These are phyloP conservation scores for Solanum habrochaites DNA, from an alignment of 257 asterid species.

Conservation along the genomic window DNA sequence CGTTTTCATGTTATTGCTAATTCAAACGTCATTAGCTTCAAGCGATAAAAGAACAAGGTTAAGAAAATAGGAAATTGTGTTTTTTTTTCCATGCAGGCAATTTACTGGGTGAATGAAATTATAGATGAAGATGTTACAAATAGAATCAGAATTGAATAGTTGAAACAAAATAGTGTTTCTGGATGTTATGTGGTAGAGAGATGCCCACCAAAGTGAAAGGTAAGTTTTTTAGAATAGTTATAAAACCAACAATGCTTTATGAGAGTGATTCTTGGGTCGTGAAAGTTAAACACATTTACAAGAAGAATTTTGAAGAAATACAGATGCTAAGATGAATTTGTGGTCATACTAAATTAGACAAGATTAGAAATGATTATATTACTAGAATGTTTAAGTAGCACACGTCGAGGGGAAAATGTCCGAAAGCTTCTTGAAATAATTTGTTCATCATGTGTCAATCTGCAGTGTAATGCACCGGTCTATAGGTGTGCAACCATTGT, in stretches of 20 bases:
- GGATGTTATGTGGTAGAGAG: not conserved
- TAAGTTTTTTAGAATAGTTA: not conserved
- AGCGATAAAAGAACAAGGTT: not conserved
- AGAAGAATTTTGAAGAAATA: not conserved
- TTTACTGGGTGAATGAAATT: not conserved
- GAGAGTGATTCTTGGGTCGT: not conserved
- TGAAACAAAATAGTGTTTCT: not conserved
- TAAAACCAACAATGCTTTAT: not conserved
- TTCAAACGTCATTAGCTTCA: not conserved
- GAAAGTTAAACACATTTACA: not conserved
- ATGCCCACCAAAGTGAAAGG: not conserved
- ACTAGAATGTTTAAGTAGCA: not conserved
- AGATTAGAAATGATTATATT: not conserved
- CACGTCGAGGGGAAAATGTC: not conserved
- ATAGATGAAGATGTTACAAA: not conserved
- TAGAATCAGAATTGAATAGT: not conserved
- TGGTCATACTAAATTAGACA: not conserved
- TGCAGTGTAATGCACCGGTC: not conserved
- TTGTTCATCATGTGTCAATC: not conserved
- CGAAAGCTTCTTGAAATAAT: not conserved
- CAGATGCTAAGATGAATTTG: not conserved
- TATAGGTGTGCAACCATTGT: not conserved
- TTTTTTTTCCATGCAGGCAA: not conserved
- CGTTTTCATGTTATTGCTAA: not conserved
- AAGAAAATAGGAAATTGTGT: not conserved